Base-by-base conservation (phyloP, 2,329 filamentous ascomycete species). In the Dothideomycetes sp. region DNA sequence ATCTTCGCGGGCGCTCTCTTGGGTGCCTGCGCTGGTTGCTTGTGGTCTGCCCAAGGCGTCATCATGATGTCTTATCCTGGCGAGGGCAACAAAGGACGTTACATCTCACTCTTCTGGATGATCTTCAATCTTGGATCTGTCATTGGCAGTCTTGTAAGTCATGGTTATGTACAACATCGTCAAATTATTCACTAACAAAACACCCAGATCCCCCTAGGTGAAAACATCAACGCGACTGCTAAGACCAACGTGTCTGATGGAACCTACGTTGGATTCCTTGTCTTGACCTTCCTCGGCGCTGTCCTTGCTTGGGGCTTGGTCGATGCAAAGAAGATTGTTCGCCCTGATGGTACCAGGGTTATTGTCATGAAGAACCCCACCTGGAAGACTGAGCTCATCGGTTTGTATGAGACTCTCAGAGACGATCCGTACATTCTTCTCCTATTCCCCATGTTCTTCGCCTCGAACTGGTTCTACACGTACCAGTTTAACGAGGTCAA, bases 51-150 rank as follows among this genome's bases (percentile, higher is more conserved):
- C 1, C 84, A 89, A 62, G 84, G 84, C 44, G 79, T 82, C 43
- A 84, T 89, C 54, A 88, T 89, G 81, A 89, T 94, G 77, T 79
- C 83, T 31, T 94, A 94, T 59, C 87, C 87, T 2, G 69, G 74
- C 15, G 88, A 94, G 63, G 61, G 75, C 24, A 75, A 77, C 47
- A 94, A 94, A 69, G 88, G 88, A 33, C 79, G 80, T 44, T 94
- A 87, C 60, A 94, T 94, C 58, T 83, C 83, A 45, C 79, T 78
- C 66, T 94, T 94, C 65, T 94, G 88, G 88, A 79, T 87, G 59
- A 93, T 95, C 54, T 95, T 94, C 72, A 94, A 94, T 62, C 62
- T 88, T 43, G 88, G 88, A 51, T 87, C 79, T 52, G 87, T 94
- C 45, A 85, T 95, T 59, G 88, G 88, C 46, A 78, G 80, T 53